These are phyloP conservation scores for Dothideomycetes sp. DNA, from an alignment of 2,329 filamentous ascomycete species.

Conservation along the genomic window DNA sequence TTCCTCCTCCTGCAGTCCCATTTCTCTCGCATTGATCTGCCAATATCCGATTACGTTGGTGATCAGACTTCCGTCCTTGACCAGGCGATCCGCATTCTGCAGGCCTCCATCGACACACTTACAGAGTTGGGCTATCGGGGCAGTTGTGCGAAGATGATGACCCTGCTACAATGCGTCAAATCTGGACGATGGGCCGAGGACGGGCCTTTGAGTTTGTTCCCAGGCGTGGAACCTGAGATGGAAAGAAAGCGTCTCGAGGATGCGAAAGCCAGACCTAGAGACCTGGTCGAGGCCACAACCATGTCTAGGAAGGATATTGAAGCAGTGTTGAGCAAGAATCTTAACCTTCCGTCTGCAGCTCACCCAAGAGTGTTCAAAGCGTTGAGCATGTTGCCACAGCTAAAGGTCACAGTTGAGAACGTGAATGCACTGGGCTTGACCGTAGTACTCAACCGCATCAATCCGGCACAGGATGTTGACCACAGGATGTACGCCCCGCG, in stretches of 20 bases:
- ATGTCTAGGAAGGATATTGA: conserved; percentile 21
- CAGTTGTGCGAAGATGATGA: conserved; percentile 71
- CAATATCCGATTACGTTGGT: conserved; percentile 93
- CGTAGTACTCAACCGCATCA: conserved; percentile 54
- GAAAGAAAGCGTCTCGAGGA: conserved; percentile 30
- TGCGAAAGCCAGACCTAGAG: conserved; percentile 20
- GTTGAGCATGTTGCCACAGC: conserved; percentile 54
- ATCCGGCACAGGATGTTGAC: conserved; percentile 53
- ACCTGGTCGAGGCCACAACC: conserved; percentile 28
- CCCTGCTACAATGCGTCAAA: conserved; percentile 83
- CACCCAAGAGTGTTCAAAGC: conserved; percentile 47
- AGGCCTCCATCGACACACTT: conserved; percentile 87
- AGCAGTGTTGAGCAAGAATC: conserved; percentile 33
- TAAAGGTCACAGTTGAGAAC: conserved; percentile 51
- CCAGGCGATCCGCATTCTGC: conserved; percentile 92
- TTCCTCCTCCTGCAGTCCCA: conserved; percentile 91
- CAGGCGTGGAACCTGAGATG: conserved; percentile 47
- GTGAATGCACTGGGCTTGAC: conserved; percentile 53
- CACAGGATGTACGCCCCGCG: conserved; percentile 73
- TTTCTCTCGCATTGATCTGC: conserved; percentile 84
- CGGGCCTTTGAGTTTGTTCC: conserved; percentile 66
- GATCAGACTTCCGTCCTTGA: conserved; percentile 83
- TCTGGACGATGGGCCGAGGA: conserved; percentile 84
- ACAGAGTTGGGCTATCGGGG: conserved; percentile 77
- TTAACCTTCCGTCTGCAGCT: conserved; percentile 38